Evolutionary conservation across 306 rosid genomes (phyloP), one percentile per base, ranked within the genome.

Genomic region (Lotus japonicus): DNA sequence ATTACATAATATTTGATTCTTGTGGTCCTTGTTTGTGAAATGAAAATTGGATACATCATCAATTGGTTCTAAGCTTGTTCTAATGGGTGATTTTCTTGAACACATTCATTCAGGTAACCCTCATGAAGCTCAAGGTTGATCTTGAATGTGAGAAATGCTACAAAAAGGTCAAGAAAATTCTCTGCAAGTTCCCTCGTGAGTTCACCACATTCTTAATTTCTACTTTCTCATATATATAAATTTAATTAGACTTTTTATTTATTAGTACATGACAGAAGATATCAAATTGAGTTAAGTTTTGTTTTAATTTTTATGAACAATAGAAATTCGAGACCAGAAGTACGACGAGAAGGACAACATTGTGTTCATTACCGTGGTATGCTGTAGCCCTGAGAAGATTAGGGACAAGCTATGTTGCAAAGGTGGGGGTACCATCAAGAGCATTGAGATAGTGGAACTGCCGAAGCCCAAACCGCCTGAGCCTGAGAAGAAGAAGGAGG

Each of bases 91-190:
- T 55, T 45, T 12, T 31, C 0, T 53, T 74, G 11, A 11, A 3
- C 31, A 5, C 41, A 11, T 63, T 48, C 43, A 38, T 68, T 62
- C 71, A 89, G 87, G 83, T 58, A 17, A 80, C 86, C 4, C 1
- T 9, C 46, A 89, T 89, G 98, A 71, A 72, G 66, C 84, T 92
- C 43, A 79, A 83, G 80, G 98, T 86, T 59, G 89, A 92, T 44
- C 88, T 89, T 76, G 84, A 84, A 31, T 92, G 98, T 64, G 4
- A 16, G 0, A 81, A 81, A 59, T 92, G 98, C 82, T 80, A 54
- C 62, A 92, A 79, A 78, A 92, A 89, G 83, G 87, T 92, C 48
- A 92, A 89, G 83, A 92, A 79, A 70, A 66, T 88, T 51, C 97
- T 92, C 31, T 12, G 81, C 61, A 82, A 83, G 69, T 59, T 80